Base-by-base conservation (phyloP, 192 early-diverging fungal genomes). In the Backusella macrospora region DNA sequence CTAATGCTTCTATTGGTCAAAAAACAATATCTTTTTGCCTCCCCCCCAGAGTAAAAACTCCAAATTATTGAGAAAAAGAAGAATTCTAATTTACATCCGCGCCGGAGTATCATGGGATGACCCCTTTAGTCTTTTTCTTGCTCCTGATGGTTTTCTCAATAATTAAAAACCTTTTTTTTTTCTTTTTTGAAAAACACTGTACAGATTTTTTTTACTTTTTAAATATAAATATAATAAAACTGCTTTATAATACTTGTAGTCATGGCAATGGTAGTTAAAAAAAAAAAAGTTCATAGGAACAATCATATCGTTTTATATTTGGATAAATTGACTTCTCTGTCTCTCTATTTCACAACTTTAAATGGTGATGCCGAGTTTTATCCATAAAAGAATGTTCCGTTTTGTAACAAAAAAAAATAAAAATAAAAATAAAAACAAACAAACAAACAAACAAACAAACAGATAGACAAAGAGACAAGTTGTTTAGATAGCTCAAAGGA, bases 321-420 rank as follows among this genome's bases (percentile, higher is more conserved):
- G 52, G 52, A 59, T 59, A 59, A 59, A 59, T 59, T 59, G 26
- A 59, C 52, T 23, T 59, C 52, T 59, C 48, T 59, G 21, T 59
- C 48, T 49, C 52, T 59, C 29, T 34, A 0, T 26, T 26, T 55
- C 2, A 4, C 52, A 55, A 55, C 52, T 55, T 55, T 55, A 55
- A 55, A 55, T 55, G 52, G 52, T 55, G 52, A 55, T 55, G 52
- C 52, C 52, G 52, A 55, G 23, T 18, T 55, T 55, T 55, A 55
- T 55, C 52, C 52, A 55, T 55, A 55, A 55, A 55, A 55, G 49
- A 55, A 55, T 55, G 49, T 55, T 55, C 49, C 49, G 49, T 55
- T 55, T 23, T 52, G 18, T 52, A 52, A 52, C 48, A 49, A 49
- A 49, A 49, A 52, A 52, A 10, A 49, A 21, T 1, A n/a, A 9